Evolutionary conservation across 2,329 filamentous ascomycete genomes (phyloP).

Genomic region (Didymella glomerata): DNA sequence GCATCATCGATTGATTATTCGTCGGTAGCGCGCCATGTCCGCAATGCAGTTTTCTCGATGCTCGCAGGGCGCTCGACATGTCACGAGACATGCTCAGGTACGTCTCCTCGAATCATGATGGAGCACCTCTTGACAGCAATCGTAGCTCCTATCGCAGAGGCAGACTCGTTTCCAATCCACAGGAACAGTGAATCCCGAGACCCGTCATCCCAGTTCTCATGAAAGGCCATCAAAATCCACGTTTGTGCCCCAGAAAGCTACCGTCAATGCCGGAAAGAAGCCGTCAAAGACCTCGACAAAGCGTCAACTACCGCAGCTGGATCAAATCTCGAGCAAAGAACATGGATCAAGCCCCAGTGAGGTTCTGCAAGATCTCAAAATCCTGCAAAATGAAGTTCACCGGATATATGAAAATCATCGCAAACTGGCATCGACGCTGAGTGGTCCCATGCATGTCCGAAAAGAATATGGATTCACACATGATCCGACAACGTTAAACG

Average conservation of each 20-base stretch:
- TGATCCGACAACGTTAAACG: neutral
- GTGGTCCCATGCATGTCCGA: conserved; percentile 2
- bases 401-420: neutral
- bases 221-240: no score
- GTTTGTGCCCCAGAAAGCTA: neutral
- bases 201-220: no score
- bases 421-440: neutral
- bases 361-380: neutral
- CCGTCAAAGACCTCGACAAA: neutral
- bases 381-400: neutral
- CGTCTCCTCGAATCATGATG: neutral
- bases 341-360: neutral
- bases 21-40: conserved; percentile 1
- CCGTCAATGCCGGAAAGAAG: neutral
- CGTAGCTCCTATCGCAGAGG: neutral
- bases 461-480: neutral
- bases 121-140: neutral
- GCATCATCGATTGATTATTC: neutral
- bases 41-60: conserved; percentile 12
- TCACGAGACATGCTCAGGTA: conserved; percentile 19
- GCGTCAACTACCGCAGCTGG: neutral
- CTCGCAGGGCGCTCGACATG: conserved; percentile 14
- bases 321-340: neutral
- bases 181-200: neutral
- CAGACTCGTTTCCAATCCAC: conserved; percentile 14